Conservation (phyloP, 257 asterid genomes). For the Nyctanthes arbortristis region DNA sequence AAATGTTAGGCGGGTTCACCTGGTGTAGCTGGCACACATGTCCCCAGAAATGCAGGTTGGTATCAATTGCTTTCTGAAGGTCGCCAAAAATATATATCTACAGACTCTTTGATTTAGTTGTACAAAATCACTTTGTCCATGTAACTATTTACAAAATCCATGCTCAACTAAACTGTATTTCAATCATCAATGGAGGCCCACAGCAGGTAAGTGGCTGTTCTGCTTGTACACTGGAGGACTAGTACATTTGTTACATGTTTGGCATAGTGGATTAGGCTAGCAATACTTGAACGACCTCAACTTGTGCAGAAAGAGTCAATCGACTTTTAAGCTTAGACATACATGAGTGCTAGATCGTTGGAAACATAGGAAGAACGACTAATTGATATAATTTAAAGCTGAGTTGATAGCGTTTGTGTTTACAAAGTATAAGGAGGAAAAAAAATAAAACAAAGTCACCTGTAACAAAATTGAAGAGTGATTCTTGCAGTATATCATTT, state of each 20-base stretch:
- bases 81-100: no score
- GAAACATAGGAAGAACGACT: not conserved
- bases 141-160: no score
- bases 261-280: not conserved
- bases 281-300: not conserved
- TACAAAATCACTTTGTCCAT: no score
- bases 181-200: no score
- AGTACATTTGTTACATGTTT: not conserved
- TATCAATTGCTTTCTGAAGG: slow-evolving; percentile 5
- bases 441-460: no score
- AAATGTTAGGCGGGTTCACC: slow-evolving; percentile 49
- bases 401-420: not conserved
- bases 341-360: not conserved
- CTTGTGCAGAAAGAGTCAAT: no score
- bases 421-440: not conserved
- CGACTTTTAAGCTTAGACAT: not conserved
- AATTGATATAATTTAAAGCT: not conserved
- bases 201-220: no score
- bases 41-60: slow-evolving; percentile 43
- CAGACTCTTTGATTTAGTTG: no score
- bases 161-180: no score
- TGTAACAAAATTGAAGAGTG: no score
- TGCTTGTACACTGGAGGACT: no score
- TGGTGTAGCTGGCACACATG: slow-evolving; percentile 29
- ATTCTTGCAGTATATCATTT: not conserved